phyloP scores from a whole-genome alignment of 352 stramenopile genomes.

The Globisporangium solare region DNA sequence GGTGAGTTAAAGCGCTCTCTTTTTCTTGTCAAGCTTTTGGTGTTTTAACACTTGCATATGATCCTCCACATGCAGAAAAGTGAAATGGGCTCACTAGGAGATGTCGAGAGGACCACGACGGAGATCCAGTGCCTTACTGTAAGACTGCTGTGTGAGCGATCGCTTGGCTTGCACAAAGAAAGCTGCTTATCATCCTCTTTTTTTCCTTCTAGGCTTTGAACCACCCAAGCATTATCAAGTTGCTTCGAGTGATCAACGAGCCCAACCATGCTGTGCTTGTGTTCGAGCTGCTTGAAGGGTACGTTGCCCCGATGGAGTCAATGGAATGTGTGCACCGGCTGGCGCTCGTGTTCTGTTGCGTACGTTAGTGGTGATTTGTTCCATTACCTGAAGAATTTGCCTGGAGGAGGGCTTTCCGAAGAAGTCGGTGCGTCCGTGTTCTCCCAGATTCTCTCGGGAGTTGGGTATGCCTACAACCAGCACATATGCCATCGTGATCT shows the following conservation, averaged over 20 bases:
- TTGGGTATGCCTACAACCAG: constrained; percentile 86
- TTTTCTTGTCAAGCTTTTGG: too few relatives aligned
- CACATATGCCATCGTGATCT: constrained; percentile 88
- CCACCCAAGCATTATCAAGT: constrained; percentile 86
- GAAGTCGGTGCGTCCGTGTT: constrained; percentile 62
- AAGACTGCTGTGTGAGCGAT: background rate
- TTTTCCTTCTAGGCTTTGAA: constrained; percentile 53
- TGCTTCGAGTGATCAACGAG: constrained; percentile 83
- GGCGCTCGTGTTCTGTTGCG: background rate
- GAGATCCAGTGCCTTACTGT: constrained; percentile 86
- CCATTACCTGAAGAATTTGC: constrained; percentile 71
- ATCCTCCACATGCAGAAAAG: constrained; percentile 46
- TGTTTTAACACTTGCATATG: background rate
- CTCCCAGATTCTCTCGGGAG: constrained; percentile 69
- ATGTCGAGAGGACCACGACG: constrained; percentile 82
- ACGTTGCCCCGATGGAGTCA: background rate
- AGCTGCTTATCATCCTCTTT: constrained; percentile 1
- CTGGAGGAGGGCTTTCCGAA: constrained; percentile 45
- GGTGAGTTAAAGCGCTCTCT: constrained; percentile 12
- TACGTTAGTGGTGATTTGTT: constrained; percentile 68
- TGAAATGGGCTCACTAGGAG: constrained; percentile 81
- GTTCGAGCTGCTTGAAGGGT: constrained; percentile 85
- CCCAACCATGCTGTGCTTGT: constrained; percentile 83
- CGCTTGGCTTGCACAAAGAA: background rate
- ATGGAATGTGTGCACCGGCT: too few relatives aligned